Evolutionary conservation across 805 yeast genomes (phyloP).

Genomic region (Myxozyma vanderwaltii): DNA sequence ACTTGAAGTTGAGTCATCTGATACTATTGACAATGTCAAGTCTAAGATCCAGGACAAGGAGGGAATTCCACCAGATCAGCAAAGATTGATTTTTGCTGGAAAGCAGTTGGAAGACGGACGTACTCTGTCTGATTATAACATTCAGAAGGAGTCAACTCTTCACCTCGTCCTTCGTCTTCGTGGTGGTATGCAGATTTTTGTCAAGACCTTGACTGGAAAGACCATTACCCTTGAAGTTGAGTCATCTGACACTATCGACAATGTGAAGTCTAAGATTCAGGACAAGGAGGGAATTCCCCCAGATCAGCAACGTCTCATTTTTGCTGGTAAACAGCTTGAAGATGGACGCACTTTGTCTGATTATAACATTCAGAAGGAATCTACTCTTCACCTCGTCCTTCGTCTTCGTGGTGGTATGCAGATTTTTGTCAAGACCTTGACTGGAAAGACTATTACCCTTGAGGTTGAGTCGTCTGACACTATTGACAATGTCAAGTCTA

Average conservation of each 20-base stretch:
- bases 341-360: slow-evolving; percentile 94
- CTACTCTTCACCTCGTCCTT: slow-evolving; percentile 70
- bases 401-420: slow-evolving; percentile 51
- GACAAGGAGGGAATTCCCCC: slow-evolving; percentile 98
- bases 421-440: slow-evolving; percentile 84
- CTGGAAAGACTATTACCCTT: slow-evolving; percentile 86
- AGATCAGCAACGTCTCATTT: slow-evolving; percentile 92
- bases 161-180: slow-evolving; percentile 84
- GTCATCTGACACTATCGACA: slow-evolving; percentile 93
- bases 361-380: slow-evolving; percentile 95
- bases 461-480: slow-evolving; percentile 95
- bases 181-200: slow-evolving; percentile 94
- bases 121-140: slow-evolving; percentile 91
- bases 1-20: slow-evolving; percentile 87
- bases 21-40: slow-evolving; percentile 93
- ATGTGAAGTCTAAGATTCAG: slow-evolving; percentile 92
- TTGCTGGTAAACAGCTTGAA: slow-evolving; percentile 95
- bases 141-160: slow-evolving; percentile 87
- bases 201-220: slow-evolving; percentile 87
- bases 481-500: slow-evolving; percentile 90
- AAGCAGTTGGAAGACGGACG: slow-evolving; percentile 95
- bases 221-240: slow-evolving; percentile 88
- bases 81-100: slow-evolving; percentile 92
- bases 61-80: slow-evolving; percentile 97
- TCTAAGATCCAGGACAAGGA: slow-evolving; percentile 95